Evolutionary conservation across 495 filamentous ascomycete genomes (phyloP), one percentile per base, ranked within the genome.

Genomic region (Xylaria cubensis): DNA sequence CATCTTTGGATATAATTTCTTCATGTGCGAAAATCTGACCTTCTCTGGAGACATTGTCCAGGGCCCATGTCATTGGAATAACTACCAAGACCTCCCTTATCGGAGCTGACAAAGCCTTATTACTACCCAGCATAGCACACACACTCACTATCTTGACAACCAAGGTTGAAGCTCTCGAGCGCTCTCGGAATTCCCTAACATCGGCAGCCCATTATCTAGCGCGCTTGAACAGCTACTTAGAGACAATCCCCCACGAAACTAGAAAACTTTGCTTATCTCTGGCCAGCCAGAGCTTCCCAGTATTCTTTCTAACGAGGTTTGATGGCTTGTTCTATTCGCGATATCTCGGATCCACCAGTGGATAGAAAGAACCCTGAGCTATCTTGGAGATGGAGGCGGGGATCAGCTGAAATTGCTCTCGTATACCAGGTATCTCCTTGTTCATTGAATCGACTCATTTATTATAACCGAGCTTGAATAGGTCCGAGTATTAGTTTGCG

Each of bases 101-200:
- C 65, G 36, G 50, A 56, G 65, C 50, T 67, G 65, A 67, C 65
- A 67, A 67, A 50, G 50, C 34, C 50, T 56, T 67, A 67, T 67
- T 67, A 67, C 64, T 39, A 39, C 36, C 36, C 8, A 42, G 39
- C 12, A 42, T 42, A 24, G 21, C 19, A 67, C 50, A 12, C 34
- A 42, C 34, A 65, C 50, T 9, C 1, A 32, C 6, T n/a, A 58
- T 34, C 13, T 58, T 36, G 34, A 19, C 9, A 13, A 6, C 8
- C 62, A 64, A 39, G 59, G 36, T 63, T 36, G 46, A 42, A 50
- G 64, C 13, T 66, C 10, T n/a, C n/a, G n/a, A n/a, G n/a, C n/a
- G n/a, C n/a, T n/a, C n/a, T 36, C 21, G 4, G 44, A 51, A 7
- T 9, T 66, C 64, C 44, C 17, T 46, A 6, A 4, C 44, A 66